Conservation (phyloP, 768 basidiomycete genomes). For the Rhizopogon vinicolor region DNA sequence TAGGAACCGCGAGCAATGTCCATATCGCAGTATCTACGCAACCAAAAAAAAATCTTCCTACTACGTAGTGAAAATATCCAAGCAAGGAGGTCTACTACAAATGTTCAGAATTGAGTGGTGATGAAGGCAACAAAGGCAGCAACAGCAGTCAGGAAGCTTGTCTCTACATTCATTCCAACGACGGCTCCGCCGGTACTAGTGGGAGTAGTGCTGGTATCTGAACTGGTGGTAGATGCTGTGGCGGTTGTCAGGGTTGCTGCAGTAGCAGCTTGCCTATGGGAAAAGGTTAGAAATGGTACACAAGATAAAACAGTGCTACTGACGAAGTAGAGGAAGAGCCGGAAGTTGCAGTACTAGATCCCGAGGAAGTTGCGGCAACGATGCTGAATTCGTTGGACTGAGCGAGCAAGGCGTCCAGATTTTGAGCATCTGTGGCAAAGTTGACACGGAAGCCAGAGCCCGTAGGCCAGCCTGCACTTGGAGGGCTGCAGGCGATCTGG, state of each 20-base stretch:
- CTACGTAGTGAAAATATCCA: background rate
- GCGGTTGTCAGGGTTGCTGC: constrained; percentile 22
- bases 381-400: constrained; percentile 67
- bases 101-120: constrained; percentile 14
- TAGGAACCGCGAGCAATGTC: background rate
- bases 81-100: background rate
- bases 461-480: constrained; percentile 62
- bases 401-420: constrained; percentile 55
- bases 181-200: constrained; percentile 28
- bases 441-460: constrained; percentile 68
- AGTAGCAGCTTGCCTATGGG: constrained; percentile 7
- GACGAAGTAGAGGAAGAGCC: constrained; percentile 13
- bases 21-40: constrained; percentile 1
- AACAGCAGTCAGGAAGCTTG: constrained; percentile 29
- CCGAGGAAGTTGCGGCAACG: constrained; percentile 15
- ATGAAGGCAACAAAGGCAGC: constrained; percentile 33
- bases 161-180: constrained; percentile 20
- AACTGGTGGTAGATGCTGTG: constrained; percentile 20
- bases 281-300: background rate
- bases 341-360: constrained; percentile 13
- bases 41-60: background rate
- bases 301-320: constrained; percentile 2
- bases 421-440: constrained; percentile 46
- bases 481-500: constrained; percentile 41
- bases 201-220: constrained; percentile 20